A percentile compares a stretch with the other conserved stretches of the same genome.
Conservation (phyloP, 164 flowering plant genomes). For the Aristolochia contorta region DNA sequence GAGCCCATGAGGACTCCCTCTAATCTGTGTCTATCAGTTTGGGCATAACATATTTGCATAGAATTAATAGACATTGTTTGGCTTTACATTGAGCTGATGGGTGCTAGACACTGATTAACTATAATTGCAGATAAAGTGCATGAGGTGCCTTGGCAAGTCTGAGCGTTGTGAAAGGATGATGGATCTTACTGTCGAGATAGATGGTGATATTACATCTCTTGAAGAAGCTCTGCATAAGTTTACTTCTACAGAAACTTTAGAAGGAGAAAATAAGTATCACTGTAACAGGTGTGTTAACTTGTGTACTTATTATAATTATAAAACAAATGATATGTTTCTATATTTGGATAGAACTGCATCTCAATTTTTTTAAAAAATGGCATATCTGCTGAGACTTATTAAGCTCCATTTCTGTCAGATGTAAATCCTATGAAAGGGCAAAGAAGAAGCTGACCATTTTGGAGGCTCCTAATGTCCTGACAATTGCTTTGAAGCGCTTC, state of each 20-base stretch:
- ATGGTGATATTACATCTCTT: constrained; percentile 65
- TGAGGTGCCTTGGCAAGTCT: constrained; percentile 68
- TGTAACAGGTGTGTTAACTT: constrained; percentile 53
- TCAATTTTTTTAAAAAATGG: too few species aligned
- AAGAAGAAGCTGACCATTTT: constrained; percentile 72
- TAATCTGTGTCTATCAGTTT: too few species aligned
- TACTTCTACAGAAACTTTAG: constrained; percentile 68
- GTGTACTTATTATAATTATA: too few species aligned
- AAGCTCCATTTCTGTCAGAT: constrained; percentile 34
- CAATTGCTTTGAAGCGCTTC: constrained; percentile 86
- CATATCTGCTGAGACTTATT: too few species aligned
- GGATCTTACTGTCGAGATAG: constrained; percentile 94
- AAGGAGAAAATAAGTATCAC: constrained; percentile 86
- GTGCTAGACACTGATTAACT: constrained; percentile 6
- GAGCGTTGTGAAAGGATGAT: constrained; percentile 76
- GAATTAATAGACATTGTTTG: neutral
- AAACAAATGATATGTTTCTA: too few species aligned
- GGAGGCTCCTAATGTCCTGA: constrained; percentile 94
- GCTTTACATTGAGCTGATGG: neutral
- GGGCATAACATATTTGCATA: too few species aligned
- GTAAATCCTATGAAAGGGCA: constrained; percentile 89
- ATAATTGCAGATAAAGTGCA: constrained; percentile 61
- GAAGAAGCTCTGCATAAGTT: constrained; percentile 76
- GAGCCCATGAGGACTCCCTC: too few species aligned
- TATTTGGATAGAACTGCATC: too few species aligned